Conservation (phyloP, 176 grass and related monocot genomes). For the barley (Hordeum vulgare) region DNA sequence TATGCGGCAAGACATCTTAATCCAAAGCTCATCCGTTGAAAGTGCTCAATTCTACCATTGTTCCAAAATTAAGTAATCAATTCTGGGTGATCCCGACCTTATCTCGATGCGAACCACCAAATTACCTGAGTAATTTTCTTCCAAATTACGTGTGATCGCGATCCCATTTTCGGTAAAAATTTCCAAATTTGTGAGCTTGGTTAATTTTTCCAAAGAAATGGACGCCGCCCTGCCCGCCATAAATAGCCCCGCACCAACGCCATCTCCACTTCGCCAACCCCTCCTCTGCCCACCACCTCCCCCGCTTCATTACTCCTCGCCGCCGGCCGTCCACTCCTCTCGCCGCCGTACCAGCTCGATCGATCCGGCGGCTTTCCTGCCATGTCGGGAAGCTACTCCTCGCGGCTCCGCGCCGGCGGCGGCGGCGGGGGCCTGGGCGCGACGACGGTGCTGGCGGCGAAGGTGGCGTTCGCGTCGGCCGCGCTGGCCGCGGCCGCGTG, state of each 20-base stretch:
- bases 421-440: background rate
- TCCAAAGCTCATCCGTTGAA: background rate
- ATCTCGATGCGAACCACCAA: background rate
- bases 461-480: constrained; percentile 35
- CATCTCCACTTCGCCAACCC: constrained; percentile 7
- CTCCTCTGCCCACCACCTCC: background rate
- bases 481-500: constrained; percentile 19
- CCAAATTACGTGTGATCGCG: background rate
- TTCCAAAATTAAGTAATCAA: background rate
- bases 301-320: background rate
- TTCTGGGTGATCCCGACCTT: background rate
- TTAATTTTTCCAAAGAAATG: background rate
- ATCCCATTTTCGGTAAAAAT: background rate
- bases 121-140: background rate
- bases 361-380: background rate
- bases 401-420: background rate
- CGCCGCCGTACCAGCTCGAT: background rate
- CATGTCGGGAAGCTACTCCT: constrained; percentile 28
- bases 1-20: background rate
- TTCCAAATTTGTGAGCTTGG: background rate
- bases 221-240: background rate
- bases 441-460: constrained; percentile 37
- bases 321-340: background rate
- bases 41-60: background rate
- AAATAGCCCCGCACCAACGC: constrained; percentile 28